phyloP scores from a whole-genome alignment of 1,284 basidiomycete species.

The Xanthoconium separans region DNA sequence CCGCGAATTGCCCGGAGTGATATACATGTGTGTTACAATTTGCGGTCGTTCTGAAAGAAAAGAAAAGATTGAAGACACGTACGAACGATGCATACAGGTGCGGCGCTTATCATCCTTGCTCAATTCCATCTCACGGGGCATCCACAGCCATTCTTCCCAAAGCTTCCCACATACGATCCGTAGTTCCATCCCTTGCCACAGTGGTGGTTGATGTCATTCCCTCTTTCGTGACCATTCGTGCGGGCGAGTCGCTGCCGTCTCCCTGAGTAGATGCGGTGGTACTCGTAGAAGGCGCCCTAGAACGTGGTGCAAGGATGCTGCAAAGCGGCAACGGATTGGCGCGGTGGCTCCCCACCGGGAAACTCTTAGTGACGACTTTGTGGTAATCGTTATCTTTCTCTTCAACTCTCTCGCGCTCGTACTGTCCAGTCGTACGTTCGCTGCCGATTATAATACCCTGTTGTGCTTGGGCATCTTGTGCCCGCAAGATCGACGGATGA shows the following conservation, averaged over 20 bases:
- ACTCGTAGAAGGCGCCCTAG: constrained; percentile 23
- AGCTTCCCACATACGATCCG: constrained; percentile 18
- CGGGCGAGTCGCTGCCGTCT: background rate
- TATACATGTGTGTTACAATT: background rate
- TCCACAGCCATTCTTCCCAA: constrained; percentile 28
- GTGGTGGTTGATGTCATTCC: background rate
- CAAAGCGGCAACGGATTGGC: constrained; percentile 10
- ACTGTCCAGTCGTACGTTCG: background rate
- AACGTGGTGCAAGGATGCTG: constrained; percentile 14
- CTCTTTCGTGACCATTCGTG: background rate
- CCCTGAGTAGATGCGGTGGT: constrained; percentile 15
- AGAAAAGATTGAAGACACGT: background rate
- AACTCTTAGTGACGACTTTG: background rate
- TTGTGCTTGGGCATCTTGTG: background rate
- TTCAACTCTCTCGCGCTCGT: background rate
- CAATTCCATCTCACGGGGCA: constrained; percentile 5
- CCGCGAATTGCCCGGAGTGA: constrained; percentile 4
- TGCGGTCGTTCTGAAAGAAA: background rate
- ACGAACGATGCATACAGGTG: background rate
- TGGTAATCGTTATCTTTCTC: constrained; percentile 11
- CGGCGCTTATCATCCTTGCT: background rate
- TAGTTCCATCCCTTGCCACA: constrained; percentile 1
- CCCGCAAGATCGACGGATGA: background rate
- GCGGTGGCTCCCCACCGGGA: background rate
- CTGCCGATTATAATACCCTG: background rate